These are phyloP conservation scores for Tylopilus cervinicoccineus DNA, from an alignment of 768 basidiomycete genomes.

Conservation along the genomic window DNA sequence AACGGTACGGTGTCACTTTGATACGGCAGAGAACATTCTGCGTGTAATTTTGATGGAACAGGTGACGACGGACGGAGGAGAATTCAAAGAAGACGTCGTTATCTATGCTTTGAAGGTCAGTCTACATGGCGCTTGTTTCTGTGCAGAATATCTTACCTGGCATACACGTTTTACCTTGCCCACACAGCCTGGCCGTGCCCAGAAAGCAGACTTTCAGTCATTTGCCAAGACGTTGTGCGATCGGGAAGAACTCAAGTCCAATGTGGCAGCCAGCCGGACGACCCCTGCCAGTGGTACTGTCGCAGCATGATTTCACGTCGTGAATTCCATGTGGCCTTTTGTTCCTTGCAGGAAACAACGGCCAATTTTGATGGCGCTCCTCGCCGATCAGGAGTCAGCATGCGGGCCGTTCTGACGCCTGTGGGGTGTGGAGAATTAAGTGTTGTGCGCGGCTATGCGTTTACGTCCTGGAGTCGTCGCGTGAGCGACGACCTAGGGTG, in stretches of 20 bases:
- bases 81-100: slow-evolving; percentile 40
- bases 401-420: slow-evolving; percentile 19
- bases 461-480: slow-evolving; percentile 8
- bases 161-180: background rate
- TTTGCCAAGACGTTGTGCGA: slow-evolving; percentile 46
- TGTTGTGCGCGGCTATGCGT: slow-evolving; percentile 4
- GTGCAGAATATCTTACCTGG: background rate
- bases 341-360: background rate
- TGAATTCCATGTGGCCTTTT: background rate
- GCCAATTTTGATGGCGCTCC: slow-evolving; percentile 2
- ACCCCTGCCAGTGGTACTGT: background rate
- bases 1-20: slow-evolving; percentile 55
- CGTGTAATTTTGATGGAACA: slow-evolving; percentile 54
- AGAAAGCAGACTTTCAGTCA: slow-evolving; percentile 50
- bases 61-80: slow-evolving; percentile 23
- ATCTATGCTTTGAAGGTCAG: slow-evolving; percentile 64
- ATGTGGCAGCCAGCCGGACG: background rate
- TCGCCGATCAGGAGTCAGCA: slow-evolving; percentile 12
- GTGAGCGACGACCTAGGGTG: background rate
- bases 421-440: slow-evolving; percentile 16
- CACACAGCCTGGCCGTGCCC: slow-evolving; percentile 35
- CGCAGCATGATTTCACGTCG: slow-evolving; percentile 13
- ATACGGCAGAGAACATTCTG: slow-evolving; percentile 50
- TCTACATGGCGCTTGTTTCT: background rate
- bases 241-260: slow-evolving; percentile 30